These are phyloP conservation scores for Monosporascus sp. DNA, from an alignment of 2,329 filamentous ascomycete genomes.

Conservation along the genomic window DNA sequence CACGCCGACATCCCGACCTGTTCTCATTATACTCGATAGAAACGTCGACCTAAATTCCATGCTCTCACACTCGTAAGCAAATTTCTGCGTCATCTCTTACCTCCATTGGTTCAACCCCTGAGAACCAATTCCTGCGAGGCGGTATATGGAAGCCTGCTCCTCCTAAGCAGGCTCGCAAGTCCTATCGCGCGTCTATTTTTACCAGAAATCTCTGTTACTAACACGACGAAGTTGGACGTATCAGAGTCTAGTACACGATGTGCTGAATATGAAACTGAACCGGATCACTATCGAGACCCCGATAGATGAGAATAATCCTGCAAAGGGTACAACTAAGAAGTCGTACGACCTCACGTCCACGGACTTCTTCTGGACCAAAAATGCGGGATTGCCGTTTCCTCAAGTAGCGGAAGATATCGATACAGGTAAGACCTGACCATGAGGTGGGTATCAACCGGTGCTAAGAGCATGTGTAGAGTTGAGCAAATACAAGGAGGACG, in stretches of 20 bases:
- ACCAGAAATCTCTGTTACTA: background rate
- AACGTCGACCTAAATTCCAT: slow-evolving; percentile 95
- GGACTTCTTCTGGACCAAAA: slow-evolving; percentile 96
- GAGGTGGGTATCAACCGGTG: background rate
- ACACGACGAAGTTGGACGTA: slow-evolving; percentile 53
- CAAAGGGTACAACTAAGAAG: slow-evolving; percentile 75
- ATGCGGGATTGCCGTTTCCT: slow-evolving; percentile 84
- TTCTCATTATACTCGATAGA: slow-evolving; percentile 88
- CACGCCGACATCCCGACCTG: slow-evolving; percentile 71
- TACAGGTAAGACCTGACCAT: slow-evolving; percentile 30
- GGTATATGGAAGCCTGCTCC: too few relatives aligned
- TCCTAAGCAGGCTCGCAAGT: too few relatives aligned
- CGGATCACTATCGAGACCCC: slow-evolving; percentile 88
- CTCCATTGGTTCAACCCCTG: too few relatives aligned
- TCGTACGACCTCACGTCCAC: slow-evolving; percentile 83
- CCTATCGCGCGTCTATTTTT: background rate
- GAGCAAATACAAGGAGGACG: slow-evolving; percentile 92
- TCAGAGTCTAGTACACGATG: slow-evolving; percentile 66
- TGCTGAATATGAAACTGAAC: slow-evolving; percentile 77
- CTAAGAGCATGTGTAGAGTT: slow-evolving; percentile 49
- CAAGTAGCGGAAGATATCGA: slow-evolving; percentile 97
- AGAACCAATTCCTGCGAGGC: too few relatives aligned
- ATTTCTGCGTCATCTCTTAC: background rate
- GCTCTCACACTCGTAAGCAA: slow-evolving; percentile 75
- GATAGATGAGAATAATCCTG: slow-evolving; percentile 68